Evolutionary conservation across 2,329 filamentous ascomycete species (phyloP).

Genomic region (Ceratocystis lukuohia): DNA sequence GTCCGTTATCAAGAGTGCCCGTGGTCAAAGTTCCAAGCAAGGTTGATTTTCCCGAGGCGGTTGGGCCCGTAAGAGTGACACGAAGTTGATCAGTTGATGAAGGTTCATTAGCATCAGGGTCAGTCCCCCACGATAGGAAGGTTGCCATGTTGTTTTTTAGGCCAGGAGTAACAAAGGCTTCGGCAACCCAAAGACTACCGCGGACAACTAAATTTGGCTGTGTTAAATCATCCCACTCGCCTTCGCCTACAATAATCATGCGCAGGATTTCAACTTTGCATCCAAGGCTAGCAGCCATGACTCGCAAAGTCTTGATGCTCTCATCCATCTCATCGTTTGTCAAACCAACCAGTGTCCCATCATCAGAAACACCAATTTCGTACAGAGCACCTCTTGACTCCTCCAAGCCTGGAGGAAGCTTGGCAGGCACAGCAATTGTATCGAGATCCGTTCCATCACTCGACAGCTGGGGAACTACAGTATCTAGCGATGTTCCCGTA

Average conservation of each 20-base stretch:
- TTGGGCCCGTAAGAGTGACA: constrained; percentile 77
- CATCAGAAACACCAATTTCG: constrained; percentile 91
- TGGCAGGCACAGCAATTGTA: constrained; percentile 36
- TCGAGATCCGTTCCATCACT: constrained; percentile 42
- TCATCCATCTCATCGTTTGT: constrained; percentile 86
- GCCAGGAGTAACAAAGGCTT: constrained; percentile 74
- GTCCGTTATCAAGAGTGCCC: constrained; percentile 77
- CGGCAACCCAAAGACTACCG: constrained; percentile 64
- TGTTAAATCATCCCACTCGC: constrained; percentile 46
- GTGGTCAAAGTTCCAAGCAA: constrained; percentile 79
- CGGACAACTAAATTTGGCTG: constrained; percentile 22
- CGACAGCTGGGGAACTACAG: constrained; percentile 62
- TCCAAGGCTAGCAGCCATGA: constrained; percentile 87
- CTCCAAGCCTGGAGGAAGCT: constrained; percentile 66
- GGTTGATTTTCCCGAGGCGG: constrained; percentile 84
- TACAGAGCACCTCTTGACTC: constrained; percentile 89
- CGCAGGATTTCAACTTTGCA: constrained; percentile 72
- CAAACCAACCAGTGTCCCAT: constrained; percentile 79
- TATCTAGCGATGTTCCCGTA: constrained; percentile 59
- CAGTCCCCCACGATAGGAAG: constrained; percentile 11
- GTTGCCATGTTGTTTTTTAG: constrained; percentile 25
- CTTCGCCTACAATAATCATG: constrained; percentile 72
- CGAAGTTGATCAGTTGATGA: constrained; percentile 62
- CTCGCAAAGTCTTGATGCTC: constrained; percentile 67
- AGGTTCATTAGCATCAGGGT: background rate